These are phyloP conservation scores for Tricholoma hemisulphureum DNA, from an alignment of 768 basidiomycete species.

Conservation along the genomic window DNA sequence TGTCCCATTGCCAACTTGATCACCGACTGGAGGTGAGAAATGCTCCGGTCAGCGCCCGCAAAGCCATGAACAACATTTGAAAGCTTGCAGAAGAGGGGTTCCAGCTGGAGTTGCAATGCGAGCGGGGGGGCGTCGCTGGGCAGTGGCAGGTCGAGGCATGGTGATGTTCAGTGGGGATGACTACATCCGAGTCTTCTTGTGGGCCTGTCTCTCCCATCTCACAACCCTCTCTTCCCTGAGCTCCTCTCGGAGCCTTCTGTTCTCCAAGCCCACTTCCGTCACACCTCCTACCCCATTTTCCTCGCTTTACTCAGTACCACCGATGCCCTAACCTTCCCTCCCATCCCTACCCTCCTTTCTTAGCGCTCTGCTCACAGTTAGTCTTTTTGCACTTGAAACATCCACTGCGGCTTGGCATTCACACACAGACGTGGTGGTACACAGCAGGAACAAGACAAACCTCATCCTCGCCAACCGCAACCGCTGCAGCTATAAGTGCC, in stretches of 20 bases:
- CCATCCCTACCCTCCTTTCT: constrained; percentile 75
- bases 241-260: constrained; percentile 72
- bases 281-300: constrained; percentile 89
- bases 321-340: constrained; percentile 70
- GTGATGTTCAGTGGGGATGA: too few relatives aligned
- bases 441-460: constrained; percentile 72
- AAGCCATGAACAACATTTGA: too few relatives aligned
- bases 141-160: too few relatives aligned
- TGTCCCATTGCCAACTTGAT: too few relatives aligned
- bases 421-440: constrained; percentile 70
- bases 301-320: constrained; percentile 84
- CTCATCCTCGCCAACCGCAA: too few relatives aligned
- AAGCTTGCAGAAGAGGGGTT: too few relatives aligned
- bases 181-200: too few relatives aligned
- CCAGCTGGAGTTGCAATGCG: too few relatives aligned
- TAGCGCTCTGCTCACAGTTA: constrained; percentile 56
- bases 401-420: constrained; percentile 69
- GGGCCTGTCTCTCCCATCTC: constrained; percentile 63
- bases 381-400: constrained; percentile 76
- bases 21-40: too few relatives aligned
- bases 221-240: constrained; percentile 63
- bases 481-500: too few relatives aligned
- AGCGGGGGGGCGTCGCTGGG: too few relatives aligned
- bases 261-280: constrained; percentile 84
- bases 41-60: too few relatives aligned